Base-by-base conservation (phyloP, 495 filamentous ascomycete species). In the Glarea lozoyensis region DNA sequence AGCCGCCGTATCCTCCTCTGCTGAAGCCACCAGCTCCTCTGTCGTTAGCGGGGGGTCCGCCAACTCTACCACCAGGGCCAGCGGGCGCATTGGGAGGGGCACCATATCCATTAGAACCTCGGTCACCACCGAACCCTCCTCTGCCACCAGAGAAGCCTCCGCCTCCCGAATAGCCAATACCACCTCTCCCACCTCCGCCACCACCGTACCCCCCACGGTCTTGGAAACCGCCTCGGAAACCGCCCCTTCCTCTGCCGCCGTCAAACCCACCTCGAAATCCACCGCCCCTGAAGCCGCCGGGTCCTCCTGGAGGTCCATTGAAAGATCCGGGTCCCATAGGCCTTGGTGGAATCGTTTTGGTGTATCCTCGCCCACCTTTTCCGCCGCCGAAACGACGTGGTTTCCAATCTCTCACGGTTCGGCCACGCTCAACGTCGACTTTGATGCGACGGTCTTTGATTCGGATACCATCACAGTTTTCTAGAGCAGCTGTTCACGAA, bases 351-450 rank as follows among this genome's bases (percentile, higher is more conserved):
- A 78, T 67, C 6, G 82, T 75, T 62, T 93, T 94, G 23, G 90
- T 96, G 64, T 97, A 96, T 30, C 86, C 84, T 51, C 90, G 84
- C 23, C 88, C 88, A 27, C 93, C 92, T 11, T 95, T 73, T 21
- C 93, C 93, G 53, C 92, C 92, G 42, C 90, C 92, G 32, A 90
- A 82, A 25, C 92, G 86, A 40, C 84, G 79, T 42, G 92, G 92
- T 58, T 85, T 86, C 92, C 92, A 98, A 35, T 84, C 88, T 55
- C 85, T 85, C 34, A 94, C 87, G 25, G 92, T 96, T 43, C 92
- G 83, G 49, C 92, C 93, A 58, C 93, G 82, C 62, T 98, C 92
- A 37, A 96, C 90, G 62, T 98, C 92, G 45, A 98, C 88, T 57
- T 93, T 75, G 48, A 96, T 85, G 40, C 83, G 80, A 52, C 92